Base-by-base conservation (phyloP, 2,329 filamentous ascomycete species). In the Epichloe elymi region DNA sequence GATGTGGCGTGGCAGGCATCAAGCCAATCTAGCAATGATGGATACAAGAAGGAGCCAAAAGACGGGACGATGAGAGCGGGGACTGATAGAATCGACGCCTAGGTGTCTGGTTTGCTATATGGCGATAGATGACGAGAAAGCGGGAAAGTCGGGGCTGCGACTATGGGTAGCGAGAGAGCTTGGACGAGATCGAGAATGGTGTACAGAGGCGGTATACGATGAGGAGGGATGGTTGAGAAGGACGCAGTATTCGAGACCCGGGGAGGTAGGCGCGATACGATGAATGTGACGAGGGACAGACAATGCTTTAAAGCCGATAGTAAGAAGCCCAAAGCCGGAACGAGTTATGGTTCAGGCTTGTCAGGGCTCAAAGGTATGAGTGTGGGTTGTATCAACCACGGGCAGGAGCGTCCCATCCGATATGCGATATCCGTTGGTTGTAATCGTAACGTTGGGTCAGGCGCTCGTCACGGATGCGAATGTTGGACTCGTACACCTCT, bases 71-170 rank as follows among this genome's bases (percentile, higher is more conserved):
- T 23, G 26, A 50, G 30, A 37, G 39, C 30, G 36, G 35, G 5
- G n/a, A 43, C 41, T 26, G n/a, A 30, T 14, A 6, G 42, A 26
- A 37, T 44, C 42, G 47, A 40, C 41, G 30, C 37, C 26, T 40
- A 41, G 51, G 47, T 50, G 30, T 36, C 17, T n/a, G 37, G n/a
- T 39, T 30, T 38, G 20, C 26, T 48, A 48, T 36, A 42, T 52
- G 51, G 37, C 19, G 46, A 41, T 44, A 45, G 46, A 50, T 52
- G 37, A 51, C 41, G 42, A 23, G 44, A 17, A 23, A 47, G n/a
- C 26, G 41, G 42, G 46, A 19, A 46, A 40, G 38, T 23, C 35
- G 42, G 15, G 19, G 42, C 26, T 6, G 41, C 38, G 39, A 44
- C 39, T 14, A 17, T 33, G 38, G 30, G 42, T 23, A 20, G 17